Conservation (phyloP, 495 filamentous ascomycete genomes). For the Aspergillus baeticus region DNA sequence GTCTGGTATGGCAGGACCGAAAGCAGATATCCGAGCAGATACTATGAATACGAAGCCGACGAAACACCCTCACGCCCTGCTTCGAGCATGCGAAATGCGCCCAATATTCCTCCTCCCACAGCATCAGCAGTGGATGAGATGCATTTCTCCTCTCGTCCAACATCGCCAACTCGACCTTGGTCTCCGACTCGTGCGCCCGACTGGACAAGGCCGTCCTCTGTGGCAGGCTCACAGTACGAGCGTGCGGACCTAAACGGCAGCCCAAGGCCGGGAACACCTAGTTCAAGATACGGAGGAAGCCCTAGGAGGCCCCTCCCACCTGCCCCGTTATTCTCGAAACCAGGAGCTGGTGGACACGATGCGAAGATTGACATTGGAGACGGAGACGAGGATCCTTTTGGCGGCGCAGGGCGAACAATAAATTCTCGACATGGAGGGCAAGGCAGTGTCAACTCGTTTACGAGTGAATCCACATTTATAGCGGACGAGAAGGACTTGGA, state of each 20-base stretch:
- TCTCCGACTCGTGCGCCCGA: conserved; percentile 68
- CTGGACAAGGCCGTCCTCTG: conserved; percentile 63
- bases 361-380: conserved; percentile 53
- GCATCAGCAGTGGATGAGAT: conserved; percentile 43
- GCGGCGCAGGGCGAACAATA: conserved; percentile 54
- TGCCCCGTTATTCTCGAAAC: conserved; percentile 74
- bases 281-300: conserved; percentile 81
- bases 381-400: conserved; percentile 79
- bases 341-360: conserved; percentile 32
- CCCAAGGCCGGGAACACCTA: conserved; percentile 86
- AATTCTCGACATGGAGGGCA: conserved; percentile 33
- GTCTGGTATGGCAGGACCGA: conserved; percentile 22
- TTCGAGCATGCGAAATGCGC: conserved; percentile 54
- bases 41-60: conserved; percentile 32
- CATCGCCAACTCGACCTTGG: conserved; percentile 69
- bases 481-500: conserved; percentile 53
- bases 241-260: conserved; percentile 84
- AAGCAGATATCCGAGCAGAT: conserved; percentile 25
- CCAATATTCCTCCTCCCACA: conserved; percentile 55
- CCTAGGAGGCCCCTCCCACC: conserved; percentile 86
- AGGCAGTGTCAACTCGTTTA: conserved; percentile 58
- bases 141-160: conserved; percentile 48
- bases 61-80: conserved; percentile 47
- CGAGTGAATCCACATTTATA: conserved; percentile 61
- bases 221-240: conserved; percentile 69